Percentiles rank a stretch among this genome's conserved stretches.
phyloP scores from a whole-genome alignment of 2,329 filamentous ascomycete genomes.

The Colletotrichum limetticola region DNA sequence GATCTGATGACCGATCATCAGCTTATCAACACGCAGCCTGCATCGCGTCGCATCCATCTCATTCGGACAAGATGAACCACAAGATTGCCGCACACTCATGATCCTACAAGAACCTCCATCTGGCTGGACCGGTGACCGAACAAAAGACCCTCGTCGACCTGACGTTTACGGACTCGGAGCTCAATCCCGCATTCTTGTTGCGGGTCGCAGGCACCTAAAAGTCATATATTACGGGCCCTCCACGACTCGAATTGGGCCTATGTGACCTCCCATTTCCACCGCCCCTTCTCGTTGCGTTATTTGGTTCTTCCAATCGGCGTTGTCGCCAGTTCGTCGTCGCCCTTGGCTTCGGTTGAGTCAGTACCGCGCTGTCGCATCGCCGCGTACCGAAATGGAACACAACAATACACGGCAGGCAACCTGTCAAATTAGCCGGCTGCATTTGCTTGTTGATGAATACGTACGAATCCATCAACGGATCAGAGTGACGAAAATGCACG shows the following conservation, averaged over 20 bases:
- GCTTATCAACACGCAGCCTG: neutral
- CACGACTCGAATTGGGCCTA: neutral
- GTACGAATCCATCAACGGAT: neutral
- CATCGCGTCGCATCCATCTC: neutral
- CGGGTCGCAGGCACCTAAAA: slow-evolving; percentile 11
- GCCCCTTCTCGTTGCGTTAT: neutral
- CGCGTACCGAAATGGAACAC: slow-evolving; percentile 19
- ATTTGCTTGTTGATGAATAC: neutral
- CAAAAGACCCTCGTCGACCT: slow-evolving; percentile 1
- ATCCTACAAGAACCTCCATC: neutral
- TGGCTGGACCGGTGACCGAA: neutral
- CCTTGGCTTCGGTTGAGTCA: slow-evolving; percentile 25
- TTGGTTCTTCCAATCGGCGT: slow-evolving; percentile 7
- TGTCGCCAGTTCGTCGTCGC: neutral
- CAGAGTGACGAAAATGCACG: neutral
- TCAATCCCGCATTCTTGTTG: slow-evolving; percentile 20
- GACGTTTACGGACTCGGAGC: slow-evolving; percentile 19
- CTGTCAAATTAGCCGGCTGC: slow-evolving; percentile 4
- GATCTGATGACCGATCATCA: neutral
- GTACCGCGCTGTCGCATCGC: slow-evolving; percentile 26
- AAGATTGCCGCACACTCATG: neutral
- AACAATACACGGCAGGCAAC: neutral
- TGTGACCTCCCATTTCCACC: slow-evolving; percentile 12
- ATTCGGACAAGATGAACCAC: neutral
- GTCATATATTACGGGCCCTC: slow-evolving; percentile 1